A percentile compares a stretch with the other conserved stretches of the same genome.
Conservation (phyloP, 2,329 filamentous ascomycete genomes). For the Ceratocystis albifundus region DNA sequence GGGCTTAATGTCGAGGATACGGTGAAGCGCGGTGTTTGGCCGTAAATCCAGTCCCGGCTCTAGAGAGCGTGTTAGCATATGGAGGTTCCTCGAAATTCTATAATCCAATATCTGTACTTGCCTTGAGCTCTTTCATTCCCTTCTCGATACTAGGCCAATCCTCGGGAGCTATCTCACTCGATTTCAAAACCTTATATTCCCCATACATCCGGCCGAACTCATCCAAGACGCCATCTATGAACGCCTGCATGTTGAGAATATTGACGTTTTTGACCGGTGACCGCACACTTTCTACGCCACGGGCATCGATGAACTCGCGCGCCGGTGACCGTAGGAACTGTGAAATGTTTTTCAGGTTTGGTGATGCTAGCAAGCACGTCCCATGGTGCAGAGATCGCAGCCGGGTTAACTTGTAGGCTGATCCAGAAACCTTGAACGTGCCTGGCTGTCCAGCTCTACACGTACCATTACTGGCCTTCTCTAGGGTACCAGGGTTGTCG, state of each 20-base stretch:
- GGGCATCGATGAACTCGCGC: slow-evolving; percentile 61
- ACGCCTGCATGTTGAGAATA: slow-evolving; percentile 35
- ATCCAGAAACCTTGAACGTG: slow-evolving; percentile 76
- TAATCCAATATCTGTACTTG: slow-evolving; percentile 29
- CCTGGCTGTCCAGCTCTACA: slow-evolving; percentile 19
- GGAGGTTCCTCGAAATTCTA: neutral
- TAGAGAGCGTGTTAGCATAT: slow-evolving; percentile 30
- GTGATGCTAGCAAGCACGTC: slow-evolving; percentile 70
- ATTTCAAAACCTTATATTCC: slow-evolving; percentile 35
- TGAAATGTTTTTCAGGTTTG: slow-evolving; percentile 59
- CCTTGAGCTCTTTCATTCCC: slow-evolving; percentile 52
- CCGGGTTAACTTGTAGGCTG: slow-evolving; percentile 84
- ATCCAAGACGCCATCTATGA: slow-evolving; percentile 45
- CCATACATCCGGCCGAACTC: slow-evolving; percentile 61
- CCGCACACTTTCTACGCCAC: slow-evolving; percentile 83
- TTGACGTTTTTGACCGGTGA: slow-evolving; percentile 73
- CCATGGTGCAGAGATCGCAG: slow-evolving; percentile 80
- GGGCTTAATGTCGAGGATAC: slow-evolving; percentile 52
- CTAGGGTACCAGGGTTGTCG: slow-evolving; percentile 24
- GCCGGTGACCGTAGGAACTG: slow-evolving; percentile 67
- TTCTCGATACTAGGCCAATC: slow-evolving; percentile 42
- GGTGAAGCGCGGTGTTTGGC: slow-evolving; percentile 74
- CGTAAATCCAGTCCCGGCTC: slow-evolving; percentile 65
- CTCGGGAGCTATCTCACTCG: slow-evolving; percentile 37
- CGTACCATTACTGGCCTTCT: slow-evolving; percentile 9